Base-by-base conservation (phyloP, 176 grass and related monocot species). In the Carex scoparia region DNA sequence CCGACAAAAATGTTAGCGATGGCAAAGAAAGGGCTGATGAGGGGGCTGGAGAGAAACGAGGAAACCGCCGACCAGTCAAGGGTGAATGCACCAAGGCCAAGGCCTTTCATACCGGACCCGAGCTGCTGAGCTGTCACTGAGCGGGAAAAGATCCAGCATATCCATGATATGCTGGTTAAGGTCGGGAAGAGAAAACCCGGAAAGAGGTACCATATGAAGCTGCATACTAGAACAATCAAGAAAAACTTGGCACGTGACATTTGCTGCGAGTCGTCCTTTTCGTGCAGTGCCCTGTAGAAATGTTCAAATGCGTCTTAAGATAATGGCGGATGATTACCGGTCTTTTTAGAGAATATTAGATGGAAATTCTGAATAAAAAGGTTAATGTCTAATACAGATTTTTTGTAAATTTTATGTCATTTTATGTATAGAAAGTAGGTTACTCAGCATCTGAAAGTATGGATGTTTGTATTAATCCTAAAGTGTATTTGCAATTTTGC, bases 221-320 rank as follows among this genome's bases (percentile, higher is more conserved):
- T 94, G 87, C 92, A 92, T 78, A 85, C 85, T 14, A 97, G 81
- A 27, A 85, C 90, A 51, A 94, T 90, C 70, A 97, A 49, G 84
- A 97, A 97, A 85, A 97, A 97, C 87, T 94, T 97, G 85, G 80
- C 92, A 0, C 94, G 87, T n/a, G 92, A 85, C 92, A 92, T 88
- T 10, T 86, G 32, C 0, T 79, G 87, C 14, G 40, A 72, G 0
- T 76, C 61, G 77, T 97, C 92, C 86, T 89, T 97, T 80, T 94
- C 92, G 49, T 97, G 94, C 85, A 97, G 2, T 18, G 94, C 94
- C 15, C 94, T 97, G 82, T 31, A 71, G 18, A 37, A 69, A 69
- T 38, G 32, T 38, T 69, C 65, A 69, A 30, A 69, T 16, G 13
- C 2, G 32, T 15, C 6, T 14, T 7, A 15, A 37, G 65, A 38